Evolutionary conservation across 2,329 filamentous ascomycete species (phyloP), one percentile per base, ranked within the genome.

Genomic region (Lachnellula cervina): DNA sequence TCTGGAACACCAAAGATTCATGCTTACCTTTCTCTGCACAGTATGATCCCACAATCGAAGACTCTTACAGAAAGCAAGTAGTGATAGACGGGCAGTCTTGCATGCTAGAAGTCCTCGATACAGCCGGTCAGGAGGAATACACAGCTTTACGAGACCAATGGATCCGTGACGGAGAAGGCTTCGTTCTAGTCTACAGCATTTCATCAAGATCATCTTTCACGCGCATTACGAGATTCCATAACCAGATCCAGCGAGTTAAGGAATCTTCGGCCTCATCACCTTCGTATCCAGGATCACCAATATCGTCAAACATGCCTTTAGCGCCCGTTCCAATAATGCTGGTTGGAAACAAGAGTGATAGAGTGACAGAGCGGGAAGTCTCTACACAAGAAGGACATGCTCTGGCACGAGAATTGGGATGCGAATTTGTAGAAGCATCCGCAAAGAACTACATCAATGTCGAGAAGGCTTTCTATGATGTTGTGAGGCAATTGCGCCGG

Each of bases 361-460:
- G 94, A 67, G 90, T 96, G 47, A 96, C 93, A 28, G 94, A 97
- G 75, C 85, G 94, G 63, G 93, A 97, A 69, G 94, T 97, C 3
- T 97, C 92, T 2, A 96, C 92, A 50, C 94, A 97, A 73, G 94
- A 99, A 75, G 94, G 94, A 16, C 89, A 90, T 64, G 91, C 92
- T 51, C 77, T 97, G 40, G 93, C 94, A 54, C 88, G 92, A 67
- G 90, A 97, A 68, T 78, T 99, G 40, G 90, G 90, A 60, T 97
- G 94, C 75, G 92, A 97, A 66, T 97, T 97, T 67, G 91, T 97
- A 65, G 93, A 97, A 73, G 92, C 93, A 2, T 97, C 92, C 6
- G 93, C 93, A 37, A 97, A 97, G 77, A 97, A 96, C 72, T 96
- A 92, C 76, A 91, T 97, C 78, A 97, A 97, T 68, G 93, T 97